phyloP scores from a whole-genome alignment of 2,329 filamentous ascomycete genomes.

The Chaetomiaceae sp. region DNA sequence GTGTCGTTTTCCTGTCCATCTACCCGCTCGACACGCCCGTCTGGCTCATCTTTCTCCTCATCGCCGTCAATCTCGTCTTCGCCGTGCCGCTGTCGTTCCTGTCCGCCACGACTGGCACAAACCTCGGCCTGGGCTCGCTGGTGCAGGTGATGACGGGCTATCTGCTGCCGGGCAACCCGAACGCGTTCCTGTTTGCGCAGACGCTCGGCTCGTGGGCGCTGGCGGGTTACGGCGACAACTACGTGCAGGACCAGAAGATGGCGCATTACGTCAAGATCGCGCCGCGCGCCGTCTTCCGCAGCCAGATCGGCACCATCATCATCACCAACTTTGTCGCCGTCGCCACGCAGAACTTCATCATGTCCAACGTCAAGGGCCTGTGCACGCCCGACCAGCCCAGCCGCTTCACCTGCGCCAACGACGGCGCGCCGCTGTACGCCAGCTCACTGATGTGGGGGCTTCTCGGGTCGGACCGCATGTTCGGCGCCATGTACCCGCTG shows the following conservation, averaged over 20 bases:
- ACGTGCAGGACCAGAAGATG: slow-evolving; percentile 36
- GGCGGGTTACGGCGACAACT: slow-evolving; percentile 38
- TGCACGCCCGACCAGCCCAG: slow-evolving; percentile 27
- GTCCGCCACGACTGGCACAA: slow-evolving; percentile 40
- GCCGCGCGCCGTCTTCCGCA: slow-evolving; percentile 35
- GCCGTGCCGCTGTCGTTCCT: slow-evolving; percentile 39
- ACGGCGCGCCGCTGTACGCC: slow-evolving; percentile 29
- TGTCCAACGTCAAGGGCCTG: slow-evolving; percentile 31
- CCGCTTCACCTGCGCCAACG: slow-evolving; percentile 28
- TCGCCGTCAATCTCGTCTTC: slow-evolving; percentile 36
- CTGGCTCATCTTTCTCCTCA: slow-evolving; percentile 30
- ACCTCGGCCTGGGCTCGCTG: slow-evolving; percentile 36
- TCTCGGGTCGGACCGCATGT: slow-evolving; percentile 34
- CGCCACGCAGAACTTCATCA: slow-evolving; percentile 37
- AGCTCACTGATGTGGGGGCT: slow-evolving; percentile 33
- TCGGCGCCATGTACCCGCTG: slow-evolving; percentile 36
- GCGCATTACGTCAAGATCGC: slow-evolving; percentile 39
- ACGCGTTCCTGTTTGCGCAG: slow-evolving; percentile 36
- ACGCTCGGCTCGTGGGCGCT: slow-evolving; percentile 37
- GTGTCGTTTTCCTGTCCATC: slow-evolving; percentile 30
- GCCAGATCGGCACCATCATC: slow-evolving; percentile 40
- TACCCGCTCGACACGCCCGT: slow-evolving; percentile 29
- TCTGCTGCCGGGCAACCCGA: slow-evolving; percentile 26
- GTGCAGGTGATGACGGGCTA: slow-evolving; percentile 39
- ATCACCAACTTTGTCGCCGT: slow-evolving; percentile 36